Evolutionary conservation across 768 basidiomycete species (phyloP).

Genomic region (Termitomyces sp.): DNA sequence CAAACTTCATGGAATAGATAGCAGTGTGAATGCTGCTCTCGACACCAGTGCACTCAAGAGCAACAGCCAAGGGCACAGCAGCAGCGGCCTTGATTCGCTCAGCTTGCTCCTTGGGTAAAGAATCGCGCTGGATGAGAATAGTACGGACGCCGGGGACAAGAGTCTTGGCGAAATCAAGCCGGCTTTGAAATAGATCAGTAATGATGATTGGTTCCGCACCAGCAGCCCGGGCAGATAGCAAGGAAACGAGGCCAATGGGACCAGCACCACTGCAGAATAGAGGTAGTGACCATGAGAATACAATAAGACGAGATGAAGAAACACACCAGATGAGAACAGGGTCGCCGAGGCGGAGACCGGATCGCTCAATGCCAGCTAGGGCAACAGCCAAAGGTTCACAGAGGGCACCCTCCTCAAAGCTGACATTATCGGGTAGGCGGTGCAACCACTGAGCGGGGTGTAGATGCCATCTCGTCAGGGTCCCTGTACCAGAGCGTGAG

Average conservation of each 20-base stretch:
- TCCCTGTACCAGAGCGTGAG: slow-evolving; percentile 30
- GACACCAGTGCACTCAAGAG: slow-evolving; percentile 61
- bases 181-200: slow-evolving; percentile 60
- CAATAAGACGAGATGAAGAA: neutral
- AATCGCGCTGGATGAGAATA: slow-evolving; percentile 44
- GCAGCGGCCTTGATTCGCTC: slow-evolving; percentile 46
- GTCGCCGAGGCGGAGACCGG: slow-evolving; percentile 60
- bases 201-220: slow-evolving; percentile 68
- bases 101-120: slow-evolving; percentile 43
- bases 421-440: slow-evolving; percentile 52
- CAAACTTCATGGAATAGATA: slow-evolving; percentile 56
- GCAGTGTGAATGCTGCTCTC: slow-evolving; percentile 59
- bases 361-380: slow-evolving; percentile 60
- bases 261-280: slow-evolving; percentile 47
- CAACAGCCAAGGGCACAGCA: slow-evolving; percentile 41
- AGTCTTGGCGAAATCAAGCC: slow-evolving; percentile 61
- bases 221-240: slow-evolving; percentile 60
- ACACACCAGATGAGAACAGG: slow-evolving; percentile 53
- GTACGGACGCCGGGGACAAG: slow-evolving; percentile 54
- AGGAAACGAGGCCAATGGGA: slow-evolving; percentile 57
- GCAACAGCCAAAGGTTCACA: slow-evolving; percentile 67
- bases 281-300: neutral
- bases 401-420: slow-evolving; percentile 63
- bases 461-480: slow-evolving; percentile 59
- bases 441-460: slow-evolving; percentile 68